Evolutionary conservation across 208 protist genomes (phyloP), one percentile per base, ranked within the genome.

Genomic region (Crithidia sp.): DNA sequence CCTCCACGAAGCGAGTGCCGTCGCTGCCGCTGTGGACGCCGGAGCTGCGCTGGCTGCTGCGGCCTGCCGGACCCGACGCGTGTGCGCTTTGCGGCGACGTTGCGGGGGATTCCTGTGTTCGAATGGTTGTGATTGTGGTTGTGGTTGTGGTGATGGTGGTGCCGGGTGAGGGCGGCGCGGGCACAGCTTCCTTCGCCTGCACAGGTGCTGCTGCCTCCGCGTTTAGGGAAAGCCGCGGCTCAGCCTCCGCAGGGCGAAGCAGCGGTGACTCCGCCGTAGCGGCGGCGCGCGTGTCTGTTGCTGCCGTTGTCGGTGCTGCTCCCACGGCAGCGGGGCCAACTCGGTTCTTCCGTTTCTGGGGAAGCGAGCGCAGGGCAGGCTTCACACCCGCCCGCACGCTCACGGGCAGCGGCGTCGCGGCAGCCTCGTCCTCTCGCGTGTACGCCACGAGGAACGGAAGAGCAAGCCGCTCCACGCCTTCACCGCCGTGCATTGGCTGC

Each of bases 21-120:
- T 45, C 36, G 19, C 5, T 57, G 50, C 62, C 45, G 50, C 62
- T 55, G 13, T n/a, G 49, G 9, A 67, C 10, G 62, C 62, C 45
- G 6, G 62, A 67, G 28, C 49, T 45, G 1, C 19, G 3, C 28
- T 28, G 28, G 28, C 62, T 6, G 50, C 36, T 56, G 4, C 50
- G 17, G 13, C 28, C 50, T 10, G 62, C 62, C 39, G 37, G 16
- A 4, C 6, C 39, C 3, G 58, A 63, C 37, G 36, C 14, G 36
- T 14, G 37, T 13, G 41, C 39, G n/a, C 41, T 36, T 36, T 10
- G 37, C 4, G 16, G 45, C 2, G 45, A 57, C 12, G 62, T 14
- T 36, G 4, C 43, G 5, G 7, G 45, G 3, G 47, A 36, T 12
- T 55, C 50, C 50, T 55, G 14, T 14, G 45, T 49, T 49, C 9